Evolutionary conservation across 2,329 filamentous ascomycete species (phyloP), one percentile per base, ranked within the genome.

Genomic region (Aspergillus glaucus): DNA sequence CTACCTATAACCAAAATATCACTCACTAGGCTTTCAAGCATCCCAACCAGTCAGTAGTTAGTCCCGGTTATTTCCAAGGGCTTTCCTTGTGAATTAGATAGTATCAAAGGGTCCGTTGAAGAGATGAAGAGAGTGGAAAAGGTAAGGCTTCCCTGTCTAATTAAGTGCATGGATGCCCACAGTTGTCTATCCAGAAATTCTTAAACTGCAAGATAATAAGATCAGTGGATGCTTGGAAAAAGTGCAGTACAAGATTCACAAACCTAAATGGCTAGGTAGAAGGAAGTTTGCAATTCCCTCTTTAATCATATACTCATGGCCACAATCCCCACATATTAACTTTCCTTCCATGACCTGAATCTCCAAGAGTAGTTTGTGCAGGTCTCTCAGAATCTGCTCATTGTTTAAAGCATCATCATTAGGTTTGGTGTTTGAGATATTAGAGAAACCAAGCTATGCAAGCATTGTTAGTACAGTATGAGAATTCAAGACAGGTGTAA

Each of bases 251-350:
- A 28, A 28, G n/a, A 19, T 43, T 44, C 6, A 50, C 62, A 44
- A 49, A 72, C 70, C 93, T 69, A 98, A 73, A 75, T 98, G 93
- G 62, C 87, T 93, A 12, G 93, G 93, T 59, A 98, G 73, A 65
- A 98, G 73, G 63, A 98, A 98, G 70, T 97, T 97, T 51, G 90
- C 89, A 68, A 97, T 95, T 4, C 93, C 93, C 71, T 98, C 92
- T 66, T 93, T 91, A 54, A 98, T 85, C 50, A 84, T 84, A 70
- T 97, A 98, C 75, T 95, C 88, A 66, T 97, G 92, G 44, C 87
- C 88, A 66, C 93, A 98, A 70, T 87, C 87, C 43, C 82, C 90
- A 68, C 93, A 98, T 4, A 91, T 86, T 56, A 98, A 77, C 71
- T 88, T 92, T 3, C 93, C 93, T 71, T 92, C 87, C 34, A 82